These are phyloP conservation scores for Maudiozyma barnettii DNA, from an alignment of 805 yeast species.

Conservation along the genomic window DNA sequence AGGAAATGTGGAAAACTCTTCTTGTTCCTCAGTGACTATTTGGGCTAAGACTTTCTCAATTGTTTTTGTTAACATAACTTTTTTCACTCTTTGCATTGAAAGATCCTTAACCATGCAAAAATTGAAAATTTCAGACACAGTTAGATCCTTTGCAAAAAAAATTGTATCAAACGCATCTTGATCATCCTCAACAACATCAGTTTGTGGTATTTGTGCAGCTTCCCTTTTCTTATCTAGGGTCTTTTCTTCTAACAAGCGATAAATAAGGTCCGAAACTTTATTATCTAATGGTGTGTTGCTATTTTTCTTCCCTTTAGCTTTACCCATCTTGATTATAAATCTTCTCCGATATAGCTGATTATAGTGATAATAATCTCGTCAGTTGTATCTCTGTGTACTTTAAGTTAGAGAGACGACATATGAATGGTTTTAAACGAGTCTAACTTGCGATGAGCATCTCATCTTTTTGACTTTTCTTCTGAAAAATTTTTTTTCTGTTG, in stretches of 20 bases:
- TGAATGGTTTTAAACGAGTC: no score
- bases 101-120: conserved; percentile 58
- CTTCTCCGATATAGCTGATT: no score
- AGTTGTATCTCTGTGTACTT: no score
- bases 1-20: conserved; percentile 35
- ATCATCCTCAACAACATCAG: conserved; percentile 6
- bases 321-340: conserved; percentile 33
- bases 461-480: neutral
- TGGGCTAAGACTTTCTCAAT: conserved; percentile 49
- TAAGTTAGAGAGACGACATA: no score
- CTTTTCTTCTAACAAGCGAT: conserved; percentile 50
- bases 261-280: conserved; percentile 47
- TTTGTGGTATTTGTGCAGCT: conserved; percentile 17
- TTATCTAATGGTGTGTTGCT: conserved; percentile 38
- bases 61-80: conserved; percentile 49
- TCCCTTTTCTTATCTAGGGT: conserved; percentile 35
- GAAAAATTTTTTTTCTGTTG: neutral
- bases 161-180: conserved; percentile 26
- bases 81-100: conserved; percentile 61
- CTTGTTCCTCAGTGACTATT: conserved; percentile 51
- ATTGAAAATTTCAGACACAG: conserved; percentile 40
- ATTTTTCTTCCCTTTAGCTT: conserved; percentile 21
- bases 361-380: no score
- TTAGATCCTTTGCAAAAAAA: conserved; percentile 55
- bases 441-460: conserved; percentile 1